Evolutionary conservation across 495 filamentous ascomycete genomes (phyloP).

Genomic region (Daldinia decipiens): DNA sequence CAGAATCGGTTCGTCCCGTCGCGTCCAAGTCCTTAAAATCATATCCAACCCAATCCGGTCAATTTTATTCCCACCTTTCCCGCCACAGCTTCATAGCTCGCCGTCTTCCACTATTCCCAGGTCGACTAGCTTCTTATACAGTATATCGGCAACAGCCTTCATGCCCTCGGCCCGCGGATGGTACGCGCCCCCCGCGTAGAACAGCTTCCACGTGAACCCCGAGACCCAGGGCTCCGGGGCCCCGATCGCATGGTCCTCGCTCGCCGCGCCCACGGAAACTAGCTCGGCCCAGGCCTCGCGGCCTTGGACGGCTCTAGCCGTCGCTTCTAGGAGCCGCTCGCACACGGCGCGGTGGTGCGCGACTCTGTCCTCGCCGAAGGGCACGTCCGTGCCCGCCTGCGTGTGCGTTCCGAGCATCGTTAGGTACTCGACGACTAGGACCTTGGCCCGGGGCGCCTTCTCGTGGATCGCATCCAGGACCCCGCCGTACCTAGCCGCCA

Average conservation of each 20-base stretch:
- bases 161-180: slow-evolving; percentile 52
- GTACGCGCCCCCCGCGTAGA: slow-evolving; percentile 42
- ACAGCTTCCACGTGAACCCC: slow-evolving; percentile 48
- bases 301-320: slow-evolving; percentile 42
- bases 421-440: slow-evolving; percentile 59
- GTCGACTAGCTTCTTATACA: slow-evolving; percentile 47
- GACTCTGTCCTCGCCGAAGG: slow-evolving; percentile 51
- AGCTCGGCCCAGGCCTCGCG: slow-evolving; percentile 51
- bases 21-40: background rate
- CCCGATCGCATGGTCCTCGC: slow-evolving; percentile 51
- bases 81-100: slow-evolving; percentile 23
- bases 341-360: slow-evolving; percentile 48
- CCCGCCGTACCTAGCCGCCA: slow-evolving; percentile 47
- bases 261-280: slow-evolving; percentile 42
- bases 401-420: slow-evolving; percentile 53
- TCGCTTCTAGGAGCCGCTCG: slow-evolving; percentile 47
- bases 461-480: slow-evolving; percentile 54
- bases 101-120: slow-evolving; percentile 39
- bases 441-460: slow-evolving; percentile 48
- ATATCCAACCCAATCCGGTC: background rate
- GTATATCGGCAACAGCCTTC: slow-evolving; percentile 48
- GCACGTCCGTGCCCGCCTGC: slow-evolving; percentile 47
- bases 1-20: background rate
- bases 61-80: background rate
- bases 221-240: slow-evolving; percentile 52